Evolutionary conservation across 805 yeast genomes (phyloP), one percentile per base, ranked within the genome.

Genomic region (Candida peoriensis): DNA sequence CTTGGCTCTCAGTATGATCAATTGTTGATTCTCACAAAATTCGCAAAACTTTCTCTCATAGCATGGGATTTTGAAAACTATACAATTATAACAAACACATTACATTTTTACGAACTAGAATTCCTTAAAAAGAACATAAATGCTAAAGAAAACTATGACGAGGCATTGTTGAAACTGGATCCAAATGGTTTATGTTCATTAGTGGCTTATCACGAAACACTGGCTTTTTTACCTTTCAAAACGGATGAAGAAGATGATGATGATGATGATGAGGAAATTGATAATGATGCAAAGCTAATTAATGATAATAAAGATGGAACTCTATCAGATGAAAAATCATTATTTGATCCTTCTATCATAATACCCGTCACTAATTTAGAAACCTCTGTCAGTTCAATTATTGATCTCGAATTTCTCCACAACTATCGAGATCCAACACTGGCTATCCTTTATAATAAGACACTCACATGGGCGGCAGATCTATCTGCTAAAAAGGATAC

Each of bases 381-480:
- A 44, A 47, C 74, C 0, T 66, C 73, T 5, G 67, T 88, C 29
- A 59, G 66, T 15, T 76, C 78, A 42, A 74, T 93, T 12, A 64
- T 81, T 2, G 95, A 85, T 51, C 68, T 81, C 46, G 76, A 75
- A 32, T 89, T 84, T 53, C 57, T 90, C 25, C 59, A 77, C 50
- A 80, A 80, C 37, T 90, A 86, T 52, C 64, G 81, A 44, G 93
- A 81, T 39, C 95, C 97, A 0, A 89, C 97, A 0, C 46, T 87
- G 15, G 90, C 82, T 0, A 67, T 87, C 5, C 53, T 87, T 19
- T 74, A 63, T 42, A 72, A 77, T 34, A 74, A 76, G 21, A 62
- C 60, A 13, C 66, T 72, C 14, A 76, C 88, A 0, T 86, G 96
- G 95, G 78, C 94, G 0, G 96, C 96, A 0, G 69, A 74, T 34